Base-by-base conservation (phyloP, 2,329 filamentous ascomycete genomes). In the Verticillium alfalfae region DNA sequence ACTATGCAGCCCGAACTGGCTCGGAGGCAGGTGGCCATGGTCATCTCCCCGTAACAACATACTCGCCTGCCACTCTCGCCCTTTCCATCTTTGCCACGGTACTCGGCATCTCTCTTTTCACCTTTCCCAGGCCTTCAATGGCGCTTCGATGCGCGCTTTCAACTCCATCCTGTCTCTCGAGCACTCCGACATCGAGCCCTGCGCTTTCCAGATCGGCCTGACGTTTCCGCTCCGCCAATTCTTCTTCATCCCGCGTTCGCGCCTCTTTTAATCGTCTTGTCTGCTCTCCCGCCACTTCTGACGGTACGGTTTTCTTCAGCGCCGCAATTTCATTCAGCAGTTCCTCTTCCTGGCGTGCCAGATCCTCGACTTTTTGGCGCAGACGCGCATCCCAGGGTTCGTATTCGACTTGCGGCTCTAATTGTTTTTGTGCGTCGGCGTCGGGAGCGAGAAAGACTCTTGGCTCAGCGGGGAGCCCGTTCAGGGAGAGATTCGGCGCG, bases 71-170 rank as follows among this genome's bases (percentile, higher is more conserved):
- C 16, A 83, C 79, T 64, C 83, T 77, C 62, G 87, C 86, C 72
- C 86, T 79, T 77, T 88, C 86, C 82, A 88, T 88, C 72, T 80
- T 84, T 60, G 86, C 87, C 68, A 87, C 84, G 3, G 83, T 82
- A 22, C 83, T 79, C 16, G 86, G 84, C 82, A 89, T 83, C 39
- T 84, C 82, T 67, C 79, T 79, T 76, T 86, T 86, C 61, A 88
- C 66, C 65, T 78, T 72, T 3, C 75, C 81, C 60, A 88, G 68
- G 16, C 78, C 79, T 57, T 77, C 77, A 1, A 88, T 79, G 0
- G 83, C 83, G 10, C 66, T 73, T 1, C 65, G 72, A 62, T 83
- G 86, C 45, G 70, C 73, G 3, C 62, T 67, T 74, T 86, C 83
- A 2, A 85, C 75, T 45, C 58, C 64, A 13, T 69, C 76, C 68